Percentiles rank a stretch among this genome's conserved stretches.
These are phyloP conservation scores for Zygotorulaspora chibaensis DNA, from an alignment of 805 yeast genomes.

Conservation along the genomic window DNA sequence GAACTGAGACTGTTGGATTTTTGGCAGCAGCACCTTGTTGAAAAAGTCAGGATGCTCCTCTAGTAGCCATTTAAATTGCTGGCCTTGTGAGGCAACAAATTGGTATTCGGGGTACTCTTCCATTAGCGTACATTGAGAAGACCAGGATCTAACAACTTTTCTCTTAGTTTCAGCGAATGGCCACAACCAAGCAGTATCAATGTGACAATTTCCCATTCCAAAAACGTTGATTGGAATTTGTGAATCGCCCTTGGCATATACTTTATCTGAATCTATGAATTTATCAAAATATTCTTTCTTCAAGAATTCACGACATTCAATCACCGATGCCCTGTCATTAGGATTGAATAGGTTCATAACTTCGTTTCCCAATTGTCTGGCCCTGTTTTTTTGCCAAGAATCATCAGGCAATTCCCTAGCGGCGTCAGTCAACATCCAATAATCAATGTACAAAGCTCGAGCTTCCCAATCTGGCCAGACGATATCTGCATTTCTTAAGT, in stretches of 20 bases:
- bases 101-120: slow-evolving; percentile 88
- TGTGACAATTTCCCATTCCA: slow-evolving; percentile 93
- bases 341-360: slow-evolving; percentile 85
- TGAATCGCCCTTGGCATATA: slow-evolving; percentile 44
- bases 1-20: slow-evolving; percentile 67
- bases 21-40: slow-evolving; percentile 52
- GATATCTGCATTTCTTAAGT: slow-evolving; percentile 65
- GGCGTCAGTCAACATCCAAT: slow-evolving; percentile 85
- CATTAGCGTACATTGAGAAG: slow-evolving; percentile 80
- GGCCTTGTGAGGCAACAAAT: slow-evolving; percentile 94
- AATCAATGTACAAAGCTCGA: slow-evolving; percentile 71
- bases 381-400: slow-evolving; percentile 78
- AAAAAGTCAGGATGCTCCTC: slow-evolving; percentile 82
- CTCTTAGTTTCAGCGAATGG: slow-evolving; percentile 97
- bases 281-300: slow-evolving; percentile 55
- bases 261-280: slow-evolving; percentile 59
- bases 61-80: slow-evolving; percentile 89
- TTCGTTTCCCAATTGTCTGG: slow-evolving; percentile 70
- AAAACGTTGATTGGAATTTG: slow-evolving; percentile 52
- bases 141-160: slow-evolving; percentile 92
- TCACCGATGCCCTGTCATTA: slow-evolving; percentile 52
- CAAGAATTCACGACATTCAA: slow-evolving; percentile 64
- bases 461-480: slow-evolving; percentile 80
- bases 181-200: slow-evolving; percentile 99
- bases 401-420: slow-evolving; percentile 77